These are phyloP conservation scores for Phalaenopsis equestris DNA, from an alignment of 106 monocot genomes.

Conservation along the genomic window DNA sequence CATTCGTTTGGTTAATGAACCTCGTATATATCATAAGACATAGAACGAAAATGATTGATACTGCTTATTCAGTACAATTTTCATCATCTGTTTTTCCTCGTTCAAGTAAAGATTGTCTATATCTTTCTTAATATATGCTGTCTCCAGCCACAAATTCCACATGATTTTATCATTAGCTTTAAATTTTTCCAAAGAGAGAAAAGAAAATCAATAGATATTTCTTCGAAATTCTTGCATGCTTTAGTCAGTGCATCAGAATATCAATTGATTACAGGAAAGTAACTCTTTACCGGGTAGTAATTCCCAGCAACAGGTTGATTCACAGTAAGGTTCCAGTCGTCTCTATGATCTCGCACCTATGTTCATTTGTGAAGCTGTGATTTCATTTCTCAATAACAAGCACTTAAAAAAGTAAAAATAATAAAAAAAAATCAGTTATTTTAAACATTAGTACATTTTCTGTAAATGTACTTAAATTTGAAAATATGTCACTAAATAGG, in stretches of 20 bases:
- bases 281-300: conserved; percentile 7
- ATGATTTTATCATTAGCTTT: not conserved
- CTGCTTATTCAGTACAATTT: not conserved
- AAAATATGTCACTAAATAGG: too few relatives aligned
- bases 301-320: conserved; percentile 7
- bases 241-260: not conserved
- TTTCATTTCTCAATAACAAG: not conserved
- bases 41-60: too few relatives aligned
- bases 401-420: too few relatives aligned
- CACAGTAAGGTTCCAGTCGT: conserved; percentile 7
- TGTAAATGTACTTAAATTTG: too few relatives aligned
- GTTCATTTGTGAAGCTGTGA: not conserved
- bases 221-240: not conserved
- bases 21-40: too few relatives aligned
- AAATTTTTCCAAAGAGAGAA: not conserved
- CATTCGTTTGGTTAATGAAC: too few relatives aligned
- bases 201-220: not conserved
- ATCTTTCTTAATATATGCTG: not conserved
- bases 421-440: too few relatives aligned
- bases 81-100: not conserved
- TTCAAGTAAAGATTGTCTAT: not conserved
- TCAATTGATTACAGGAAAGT: not conserved
- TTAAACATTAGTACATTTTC: too few relatives aligned
- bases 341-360: conserved; percentile 2
- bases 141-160: not conserved